These are phyloP conservation scores for Saturnispora gosingensis DNA, from an alignment of 805 yeast genomes.

Conservation along the genomic window DNA sequence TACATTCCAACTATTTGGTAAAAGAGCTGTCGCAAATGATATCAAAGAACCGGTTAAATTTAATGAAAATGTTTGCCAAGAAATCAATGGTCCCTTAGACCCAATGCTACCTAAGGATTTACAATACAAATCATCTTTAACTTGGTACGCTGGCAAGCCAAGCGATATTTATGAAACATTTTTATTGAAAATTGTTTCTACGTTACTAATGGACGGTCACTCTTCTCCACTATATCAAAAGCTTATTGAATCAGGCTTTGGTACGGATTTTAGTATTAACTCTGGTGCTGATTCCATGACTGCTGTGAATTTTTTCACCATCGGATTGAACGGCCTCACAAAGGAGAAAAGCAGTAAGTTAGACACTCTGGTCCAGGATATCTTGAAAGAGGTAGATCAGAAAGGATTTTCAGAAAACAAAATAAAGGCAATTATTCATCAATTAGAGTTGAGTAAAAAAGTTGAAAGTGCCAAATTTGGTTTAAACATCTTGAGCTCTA, in stretches of 20 bases:
- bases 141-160: constrained; percentile 83
- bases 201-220: constrained; percentile 80
- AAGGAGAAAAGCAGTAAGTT: constrained; percentile 38
- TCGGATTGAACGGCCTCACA: constrained; percentile 75
- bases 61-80: constrained; percentile 26
- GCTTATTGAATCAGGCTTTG: constrained; percentile 78
- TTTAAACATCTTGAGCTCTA: constrained; percentile 56
- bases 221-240: constrained; percentile 81
- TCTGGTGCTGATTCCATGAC: constrained; percentile 82
- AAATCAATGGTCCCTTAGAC: constrained; percentile 69
- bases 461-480: constrained; percentile 91
- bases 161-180: constrained; percentile 60
- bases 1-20: constrained; percentile 46
- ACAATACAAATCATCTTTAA: constrained; percentile 72
- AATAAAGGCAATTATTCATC: constrained; percentile 83
- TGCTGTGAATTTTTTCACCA: constrained; percentile 63
- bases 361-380: constrained; percentile 36
- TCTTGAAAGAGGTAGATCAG: constrained; percentile 36
- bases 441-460: constrained; percentile 71
- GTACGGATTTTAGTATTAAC: constrained; percentile 79
- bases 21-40: constrained; percentile 26
- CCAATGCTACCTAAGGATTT: constrained; percentile 57
- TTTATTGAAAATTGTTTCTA: constrained; percentile 59
- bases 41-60: constrained; percentile 42
- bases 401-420: constrained; percentile 45